Conservation (phyloP, 768 basidiomycete species). For the Collybiopsis confluens region DNA sequence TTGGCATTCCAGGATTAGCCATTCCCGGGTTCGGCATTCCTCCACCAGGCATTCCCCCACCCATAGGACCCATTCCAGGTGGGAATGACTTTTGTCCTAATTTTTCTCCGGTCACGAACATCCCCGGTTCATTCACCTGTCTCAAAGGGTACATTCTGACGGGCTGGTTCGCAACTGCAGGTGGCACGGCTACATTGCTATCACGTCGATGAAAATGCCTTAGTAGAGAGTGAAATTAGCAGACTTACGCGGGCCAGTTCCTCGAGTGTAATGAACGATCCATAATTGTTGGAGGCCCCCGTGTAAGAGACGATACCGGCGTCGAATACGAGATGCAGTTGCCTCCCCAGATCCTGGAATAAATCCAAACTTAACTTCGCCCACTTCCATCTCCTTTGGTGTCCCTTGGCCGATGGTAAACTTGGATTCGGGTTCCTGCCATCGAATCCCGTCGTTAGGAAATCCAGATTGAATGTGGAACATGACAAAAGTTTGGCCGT, state of each 20-base stretch:
- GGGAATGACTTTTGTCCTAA: slow-evolving; percentile 62
- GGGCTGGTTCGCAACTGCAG: slow-evolving; percentile 53
- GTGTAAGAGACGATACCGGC: slow-evolving; percentile 68
- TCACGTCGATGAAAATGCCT: slow-evolving; percentile 5
- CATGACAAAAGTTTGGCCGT: slow-evolving; percentile 64
- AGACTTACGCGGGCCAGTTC: slow-evolving; percentile 48
- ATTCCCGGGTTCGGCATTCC: slow-evolving; percentile 4
- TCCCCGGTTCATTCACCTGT: slow-evolving; percentile 56
- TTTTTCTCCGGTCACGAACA: slow-evolving; percentile 72
- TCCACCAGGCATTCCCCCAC: slow-evolving; percentile 23
- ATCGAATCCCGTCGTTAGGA: slow-evolving; percentile 76
- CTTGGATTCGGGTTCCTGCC: slow-evolving; percentile 67
- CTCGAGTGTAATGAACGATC: slow-evolving; percentile 74
- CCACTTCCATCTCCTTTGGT: slow-evolving; percentile 71
- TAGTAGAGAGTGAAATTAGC: slow-evolving; percentile 9
- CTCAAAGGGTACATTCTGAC: slow-evolving; percentile 71
- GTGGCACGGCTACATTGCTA: slow-evolving; percentile 47
- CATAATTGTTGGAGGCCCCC: slow-evolving; percentile 72
- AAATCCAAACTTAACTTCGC: slow-evolving; percentile 73
- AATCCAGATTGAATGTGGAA: slow-evolving; percentile 60
- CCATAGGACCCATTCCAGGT: slow-evolving; percentile 21
- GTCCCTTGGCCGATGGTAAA: slow-evolving; percentile 45
- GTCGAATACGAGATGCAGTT: slow-evolving; percentile 61
- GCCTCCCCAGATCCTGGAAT: slow-evolving; percentile 61
- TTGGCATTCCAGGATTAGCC: slow-evolving; percentile 14